These are phyloP conservation scores for Phaeosphaeria sp. DNA, from an alignment of 2,329 filamentous ascomycete genomes.

Conservation along the genomic window DNA sequence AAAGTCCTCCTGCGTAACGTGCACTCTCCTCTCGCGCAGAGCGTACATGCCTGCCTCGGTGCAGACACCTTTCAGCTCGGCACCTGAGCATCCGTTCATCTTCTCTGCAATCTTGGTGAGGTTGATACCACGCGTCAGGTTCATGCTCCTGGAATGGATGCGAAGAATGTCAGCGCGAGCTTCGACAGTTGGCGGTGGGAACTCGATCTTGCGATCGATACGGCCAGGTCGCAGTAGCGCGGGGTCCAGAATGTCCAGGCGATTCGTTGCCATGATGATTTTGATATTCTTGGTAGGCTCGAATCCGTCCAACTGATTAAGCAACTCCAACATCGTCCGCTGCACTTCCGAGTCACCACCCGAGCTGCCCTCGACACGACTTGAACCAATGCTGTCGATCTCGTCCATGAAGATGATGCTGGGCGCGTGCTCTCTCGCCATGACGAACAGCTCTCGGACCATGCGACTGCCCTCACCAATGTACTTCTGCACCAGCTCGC, in stretches of 20 bases:
- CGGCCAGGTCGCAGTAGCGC: constrained; percentile 93
- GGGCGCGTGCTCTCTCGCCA: constrained; percentile 96
- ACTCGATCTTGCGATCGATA: constrained; percentile 99
- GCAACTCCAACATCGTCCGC: constrained; percentile 95
- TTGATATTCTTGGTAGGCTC: constrained; percentile 99
- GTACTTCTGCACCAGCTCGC: constrained; percentile 98
- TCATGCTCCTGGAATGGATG: constrained; percentile 98
- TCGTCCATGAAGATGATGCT: constrained; percentile 99
- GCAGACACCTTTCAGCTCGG: constrained; percentile 97
- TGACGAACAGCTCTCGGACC: constrained; percentile 98
- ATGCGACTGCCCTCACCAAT: constrained; percentile 98
- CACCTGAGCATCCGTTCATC: constrained; percentile 99
- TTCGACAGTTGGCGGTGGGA: constrained; percentile 95
- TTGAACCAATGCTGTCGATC: constrained; percentile 98
- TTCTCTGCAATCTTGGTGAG: constrained; percentile 98
- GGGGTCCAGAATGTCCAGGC: constrained; percentile 95
- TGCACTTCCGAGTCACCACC: constrained; percentile 98
- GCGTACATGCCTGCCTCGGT: constrained; percentile 99
- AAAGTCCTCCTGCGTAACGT: constrained; percentile 99
- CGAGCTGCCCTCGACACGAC: constrained; percentile 92
- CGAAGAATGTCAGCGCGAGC: constrained; percentile 96
- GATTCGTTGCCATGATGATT: constrained; percentile 99
- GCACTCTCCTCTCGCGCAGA: constrained; percentile 90
- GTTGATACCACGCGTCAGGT: constrained; percentile 96
- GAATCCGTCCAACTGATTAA: constrained; percentile 98